Percentiles rank a stretch among this genome's conserved stretches.
These are phyloP conservation scores for Astrothelium subdiscretum DNA, from an alignment of 495 filamentous ascomycete genomes.

Conservation along the genomic window DNA sequence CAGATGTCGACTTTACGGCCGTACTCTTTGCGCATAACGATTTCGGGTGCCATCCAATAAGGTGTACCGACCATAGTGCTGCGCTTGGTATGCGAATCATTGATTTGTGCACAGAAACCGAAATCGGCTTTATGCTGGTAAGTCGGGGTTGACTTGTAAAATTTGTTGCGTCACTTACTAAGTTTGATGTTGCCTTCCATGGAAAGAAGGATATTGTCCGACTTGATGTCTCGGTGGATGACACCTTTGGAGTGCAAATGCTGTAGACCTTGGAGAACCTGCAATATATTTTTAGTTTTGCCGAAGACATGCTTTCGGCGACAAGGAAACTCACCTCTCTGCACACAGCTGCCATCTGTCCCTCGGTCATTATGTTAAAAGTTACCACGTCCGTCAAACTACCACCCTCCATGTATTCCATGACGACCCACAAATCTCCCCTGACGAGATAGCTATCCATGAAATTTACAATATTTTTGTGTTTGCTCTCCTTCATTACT, in stretches of 20 bases:
- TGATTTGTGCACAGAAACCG: conserved; percentile 97
- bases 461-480: conserved; percentile 98
- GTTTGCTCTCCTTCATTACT: conserved; percentile 97
- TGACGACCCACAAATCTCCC: conserved; percentile 93
- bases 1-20: conserved; percentile 98
- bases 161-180: conserved; percentile 47
- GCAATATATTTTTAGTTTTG: neutral
- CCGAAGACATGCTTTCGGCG: no score
- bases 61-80: conserved; percentile 99
- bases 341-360: conserved; percentile 92
- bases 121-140: conserved; percentile 64
- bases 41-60: conserved; percentile 99
- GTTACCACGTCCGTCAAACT: conserved; percentile 97
- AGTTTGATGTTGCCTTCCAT: conserved; percentile 95
- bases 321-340: conserved; percentile 51
- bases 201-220: conserved; percentile 92
- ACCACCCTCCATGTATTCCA: conserved; percentile 99
- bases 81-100: conserved; percentile 90
- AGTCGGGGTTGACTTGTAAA: neutral
- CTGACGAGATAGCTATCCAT: conserved; percentile 86
- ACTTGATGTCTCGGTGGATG: conserved; percentile 98
- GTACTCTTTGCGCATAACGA: conserved; percentile 95
- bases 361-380: conserved; percentile 97
- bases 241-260: conserved; percentile 96
- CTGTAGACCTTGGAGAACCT: conserved; percentile 82